Conservation (phyloP, 2,329 filamentous ascomycete genomes). For the Aureobasidium sp. region DNA sequence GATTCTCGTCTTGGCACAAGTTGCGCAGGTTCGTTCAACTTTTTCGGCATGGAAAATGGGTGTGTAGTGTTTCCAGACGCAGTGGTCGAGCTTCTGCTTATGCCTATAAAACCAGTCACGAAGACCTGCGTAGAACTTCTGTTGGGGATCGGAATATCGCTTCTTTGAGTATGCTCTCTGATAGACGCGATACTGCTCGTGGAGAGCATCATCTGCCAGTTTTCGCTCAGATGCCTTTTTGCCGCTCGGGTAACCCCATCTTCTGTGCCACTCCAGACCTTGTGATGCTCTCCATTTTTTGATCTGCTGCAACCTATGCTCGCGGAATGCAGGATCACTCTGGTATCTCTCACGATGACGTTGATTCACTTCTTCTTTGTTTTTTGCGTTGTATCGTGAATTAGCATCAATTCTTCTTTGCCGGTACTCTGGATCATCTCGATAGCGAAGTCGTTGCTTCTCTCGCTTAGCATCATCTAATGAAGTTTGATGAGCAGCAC, state of each 20-base stretch:
- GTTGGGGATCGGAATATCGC: neutral
- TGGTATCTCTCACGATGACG: neutral
- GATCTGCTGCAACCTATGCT: too few species aligned
- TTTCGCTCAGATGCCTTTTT: neutral
- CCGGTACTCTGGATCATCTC: too few species aligned
- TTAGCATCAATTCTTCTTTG: too few species aligned
- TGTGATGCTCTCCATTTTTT: too few species aligned
- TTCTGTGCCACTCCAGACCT: neutral
- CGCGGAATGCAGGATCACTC: neutral
- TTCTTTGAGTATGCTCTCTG: neutral
- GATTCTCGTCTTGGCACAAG: neutral
- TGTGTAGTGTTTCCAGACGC: neutral
- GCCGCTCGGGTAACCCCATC: neutral
- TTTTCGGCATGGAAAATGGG: neutral
- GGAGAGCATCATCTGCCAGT: neutral
- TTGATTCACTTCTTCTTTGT: too few species aligned
- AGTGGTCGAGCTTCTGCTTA: neutral
- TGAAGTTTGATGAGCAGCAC: too few species aligned
- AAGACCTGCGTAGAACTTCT: neutral
- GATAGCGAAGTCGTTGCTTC: too few species aligned
- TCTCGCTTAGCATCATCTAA: too few species aligned
- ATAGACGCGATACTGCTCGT: too few species aligned
- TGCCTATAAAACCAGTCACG: neutral
- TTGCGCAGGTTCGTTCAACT: neutral
- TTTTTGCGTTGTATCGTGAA: too few species aligned